A percentile compares a stretch with the other conserved stretches of the same genome.
Evolutionary conservation across 2,329 filamentous ascomycete genomes (phyloP).

Genomic region (Ceratocystis harringtonii): DNA sequence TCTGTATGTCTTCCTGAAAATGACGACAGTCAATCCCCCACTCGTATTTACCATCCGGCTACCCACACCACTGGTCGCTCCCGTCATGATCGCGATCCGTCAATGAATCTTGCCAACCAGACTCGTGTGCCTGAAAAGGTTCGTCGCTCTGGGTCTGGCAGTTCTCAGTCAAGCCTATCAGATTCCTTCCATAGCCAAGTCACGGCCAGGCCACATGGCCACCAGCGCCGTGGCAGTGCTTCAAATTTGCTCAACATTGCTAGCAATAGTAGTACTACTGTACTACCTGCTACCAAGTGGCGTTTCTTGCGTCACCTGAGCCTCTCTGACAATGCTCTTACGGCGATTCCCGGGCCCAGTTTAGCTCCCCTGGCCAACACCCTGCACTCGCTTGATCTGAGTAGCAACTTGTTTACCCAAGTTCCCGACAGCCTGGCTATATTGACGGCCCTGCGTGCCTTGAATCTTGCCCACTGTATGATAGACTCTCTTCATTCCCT

Average conservation of each 20-base stretch:
- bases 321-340: conserved; percentile 80
- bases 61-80: background rate
- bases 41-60: conserved; percentile 1
- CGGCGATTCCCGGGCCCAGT: conserved; percentile 58
- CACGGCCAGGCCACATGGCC: conserved; percentile 26
- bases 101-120: conserved; percentile 55
- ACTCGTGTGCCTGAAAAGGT: conserved; percentile 57
- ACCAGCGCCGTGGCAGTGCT: conserved; percentile 51
- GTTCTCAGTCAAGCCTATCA: conserved; percentile 68
- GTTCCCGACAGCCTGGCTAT: conserved; percentile 82
- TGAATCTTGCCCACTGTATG: conserved; percentile 96
- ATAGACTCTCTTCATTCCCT: conserved; percentile 87
- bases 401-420: conserved; percentile 83
- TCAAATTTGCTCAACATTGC: conserved; percentile 61
- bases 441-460: conserved; percentile 71
- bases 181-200: conserved; percentile 31
- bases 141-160: conserved; percentile 76
- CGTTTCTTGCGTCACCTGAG: conserved; percentile 85
- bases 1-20: conserved; percentile 33
- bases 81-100: conserved; percentile 33
- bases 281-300: conserved; percentile 80
- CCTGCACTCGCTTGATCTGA: conserved; percentile 81
- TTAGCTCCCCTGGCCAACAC: conserved; percentile 73
- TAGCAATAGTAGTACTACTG: conserved; percentile 19
- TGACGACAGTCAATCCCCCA: conserved; percentile 28